A percentile compares a stretch with the other conserved stretches of the same genome.
Conservation (phyloP, 2,329 filamentous ascomycete genomes). For the Balansia obtecta region DNA sequence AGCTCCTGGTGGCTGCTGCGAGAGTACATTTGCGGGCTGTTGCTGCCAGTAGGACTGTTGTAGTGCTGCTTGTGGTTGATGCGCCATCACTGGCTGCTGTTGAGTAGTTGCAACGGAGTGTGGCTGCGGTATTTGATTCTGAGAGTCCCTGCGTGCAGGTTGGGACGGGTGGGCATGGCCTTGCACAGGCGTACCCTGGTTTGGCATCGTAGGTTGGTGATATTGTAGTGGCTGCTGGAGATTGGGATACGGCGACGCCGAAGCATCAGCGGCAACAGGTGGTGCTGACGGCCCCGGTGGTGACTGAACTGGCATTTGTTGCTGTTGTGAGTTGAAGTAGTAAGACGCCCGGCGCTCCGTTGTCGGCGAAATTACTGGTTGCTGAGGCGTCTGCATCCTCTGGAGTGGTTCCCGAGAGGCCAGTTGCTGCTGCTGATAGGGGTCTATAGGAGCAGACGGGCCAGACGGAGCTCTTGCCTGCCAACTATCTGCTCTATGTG, state of each 20-base stretch:
- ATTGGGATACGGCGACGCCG: conserved; percentile 39
- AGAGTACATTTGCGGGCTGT: conserved; percentile 15
- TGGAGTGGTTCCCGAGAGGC: conserved; percentile 15
- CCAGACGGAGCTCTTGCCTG: conserved; percentile 26
- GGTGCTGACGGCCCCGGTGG: conserved; percentile 25
- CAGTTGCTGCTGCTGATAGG: conserved; percentile 13
- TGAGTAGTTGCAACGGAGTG: conserved; percentile 16
- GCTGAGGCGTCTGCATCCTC: conserved; percentile 18
- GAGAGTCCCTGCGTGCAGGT: conserved; percentile 6
- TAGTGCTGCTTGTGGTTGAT: conserved; percentile 19
- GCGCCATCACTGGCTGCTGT: conserved; percentile 4
- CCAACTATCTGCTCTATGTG: conserved; percentile 41
- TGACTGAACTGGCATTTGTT: conserved; percentile 11
- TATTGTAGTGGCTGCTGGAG: conserved; percentile 35
- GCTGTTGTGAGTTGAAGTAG: conserved; percentile 38
- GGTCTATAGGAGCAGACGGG: conserved; percentile 23
- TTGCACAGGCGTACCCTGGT: conserved; percentile 21
- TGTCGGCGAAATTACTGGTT: conserved; percentile 15
- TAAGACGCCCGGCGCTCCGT: conserved; percentile 43
- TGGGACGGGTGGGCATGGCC: conserved; percentile 15
- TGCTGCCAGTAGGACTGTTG: conserved; percentile 21
- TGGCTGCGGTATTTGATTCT: conserved; percentile 15
- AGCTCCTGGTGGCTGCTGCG: conserved; percentile 19
- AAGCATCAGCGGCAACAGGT: conserved; percentile 27
- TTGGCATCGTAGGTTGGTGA: conserved; percentile 25